phyloP scores from a whole-genome alignment of 345 rosid species.

The Salix koriyanagi region DNA sequence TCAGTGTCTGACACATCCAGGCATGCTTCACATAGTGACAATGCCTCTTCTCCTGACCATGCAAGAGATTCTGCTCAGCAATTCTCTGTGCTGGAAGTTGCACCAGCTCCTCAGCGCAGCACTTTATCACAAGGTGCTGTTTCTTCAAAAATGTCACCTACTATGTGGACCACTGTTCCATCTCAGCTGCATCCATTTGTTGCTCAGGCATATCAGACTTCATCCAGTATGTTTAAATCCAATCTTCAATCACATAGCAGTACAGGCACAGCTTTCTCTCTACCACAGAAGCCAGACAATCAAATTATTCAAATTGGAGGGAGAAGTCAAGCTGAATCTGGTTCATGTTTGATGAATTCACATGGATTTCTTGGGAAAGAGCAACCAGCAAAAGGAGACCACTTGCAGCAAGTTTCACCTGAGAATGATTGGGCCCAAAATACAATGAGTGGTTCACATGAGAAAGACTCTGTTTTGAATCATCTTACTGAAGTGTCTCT shows the following conservation, averaged over 20 bases:
- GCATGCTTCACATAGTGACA: neutral
- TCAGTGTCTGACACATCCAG: constrained; percentile 14
- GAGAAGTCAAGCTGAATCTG: constrained; percentile 32
- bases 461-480: constrained; percentile 28
- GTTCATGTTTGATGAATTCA: constrained; percentile 28
- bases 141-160: constrained; percentile 19
- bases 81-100: constrained; percentile 36
- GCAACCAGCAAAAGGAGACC: constrained; percentile 32
- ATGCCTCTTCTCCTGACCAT: constrained; percentile 12
- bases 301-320: constrained; percentile 36
- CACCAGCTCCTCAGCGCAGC: constrained; percentile 26
- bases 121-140: constrained; percentile 21
- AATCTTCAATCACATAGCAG: constrained; percentile 32
- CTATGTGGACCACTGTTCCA: constrained; percentile 35
- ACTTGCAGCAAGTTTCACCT: constrained; percentile 19
- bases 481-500: constrained; percentile 25
- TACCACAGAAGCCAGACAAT: constrained; percentile 34
- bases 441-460: constrained; percentile 15
- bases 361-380: constrained; percentile 36
- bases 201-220: constrained; percentile 32
- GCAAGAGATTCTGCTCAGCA: constrained; percentile 21
- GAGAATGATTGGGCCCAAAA: constrained; percentile 25
- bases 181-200: constrained; percentile 22
- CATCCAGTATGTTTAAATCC: constrained; percentile 32
- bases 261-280: constrained; percentile 36